Conservation (phyloP, 73 alveolate genomes). For the Effrenium voratum region DNA sequence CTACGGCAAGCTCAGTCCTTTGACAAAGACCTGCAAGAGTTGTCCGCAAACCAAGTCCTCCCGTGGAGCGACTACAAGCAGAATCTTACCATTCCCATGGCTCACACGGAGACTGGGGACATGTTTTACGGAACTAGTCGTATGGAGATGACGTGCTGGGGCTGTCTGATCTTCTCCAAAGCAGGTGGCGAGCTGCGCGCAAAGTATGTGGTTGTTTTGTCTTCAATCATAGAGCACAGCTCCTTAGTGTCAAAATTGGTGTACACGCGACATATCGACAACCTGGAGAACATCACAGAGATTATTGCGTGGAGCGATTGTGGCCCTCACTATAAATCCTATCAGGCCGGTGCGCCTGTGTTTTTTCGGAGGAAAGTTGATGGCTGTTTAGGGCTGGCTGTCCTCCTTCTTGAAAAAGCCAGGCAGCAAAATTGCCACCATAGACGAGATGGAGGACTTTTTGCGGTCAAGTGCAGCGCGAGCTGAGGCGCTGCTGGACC, state of each 20-base stretch:
- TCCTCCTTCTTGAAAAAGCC: background rate
- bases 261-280: background rate
- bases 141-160: slow-evolving; percentile 70
- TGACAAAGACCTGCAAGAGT: background rate
- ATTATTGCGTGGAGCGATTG: slow-evolving; percentile 15
- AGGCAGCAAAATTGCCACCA: slow-evolving; percentile 1
- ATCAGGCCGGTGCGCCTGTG: background rate
- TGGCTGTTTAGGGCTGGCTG: slow-evolving; percentile 50
- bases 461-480: background rate
- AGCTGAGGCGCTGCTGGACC: background rate
- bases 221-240: slow-evolving; percentile 32
- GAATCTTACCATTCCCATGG: slow-evolving; percentile 49
- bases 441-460: slow-evolving; percentile 15
- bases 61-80: slow-evolving; percentile 56
- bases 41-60: background rate
- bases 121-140: slow-evolving; percentile 39
- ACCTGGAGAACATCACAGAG: background rate
- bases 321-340: slow-evolving; percentile 41
- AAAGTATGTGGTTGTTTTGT: background rate
- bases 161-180: background rate
- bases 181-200: background rate
- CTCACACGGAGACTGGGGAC: slow-evolving; percentile 57
- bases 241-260: slow-evolving; percentile 16
- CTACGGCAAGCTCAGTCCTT: background rate
- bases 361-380: slow-evolving; percentile 45